phyloP scores from a whole-genome alignment of 2,329 filamentous ascomycete genomes.

The Xylaria sp. region DNA sequence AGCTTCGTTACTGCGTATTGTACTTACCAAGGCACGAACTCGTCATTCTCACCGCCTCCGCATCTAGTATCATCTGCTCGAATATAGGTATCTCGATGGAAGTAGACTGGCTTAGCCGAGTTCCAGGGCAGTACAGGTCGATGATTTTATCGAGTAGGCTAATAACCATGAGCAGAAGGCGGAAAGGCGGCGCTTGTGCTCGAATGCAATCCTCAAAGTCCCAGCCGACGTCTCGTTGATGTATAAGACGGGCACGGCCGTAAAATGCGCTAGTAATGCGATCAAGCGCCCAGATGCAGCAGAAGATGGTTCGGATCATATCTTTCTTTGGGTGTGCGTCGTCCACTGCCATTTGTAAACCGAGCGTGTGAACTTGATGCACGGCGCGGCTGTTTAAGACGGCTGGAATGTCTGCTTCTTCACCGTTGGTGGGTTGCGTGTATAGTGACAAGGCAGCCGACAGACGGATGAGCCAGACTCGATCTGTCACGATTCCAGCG shows the following conservation, averaged over 20 bases:
- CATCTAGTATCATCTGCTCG: slow-evolving; percentile 67
- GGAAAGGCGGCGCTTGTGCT: slow-evolving; percentile 65
- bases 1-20: background rate
- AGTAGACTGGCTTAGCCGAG: slow-evolving; percentile 59
- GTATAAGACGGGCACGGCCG: slow-evolving; percentile 68
- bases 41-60: slow-evolving; percentile 62
- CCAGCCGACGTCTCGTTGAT: slow-evolving; percentile 69
- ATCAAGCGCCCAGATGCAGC: slow-evolving; percentile 70
- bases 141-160: slow-evolving; percentile 69
- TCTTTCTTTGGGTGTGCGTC: slow-evolving; percentile 52
- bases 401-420: slow-evolving; percentile 66
- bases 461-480: slow-evolving; percentile 66
- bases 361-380: slow-evolving; percentile 67
- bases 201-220: slow-evolving; percentile 63
- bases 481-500: slow-evolving; percentile 64
- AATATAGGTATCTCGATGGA: slow-evolving; percentile 67
- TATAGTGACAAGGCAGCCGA: slow-evolving; percentile 68
- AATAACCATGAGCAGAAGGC: slow-evolving; percentile 65
- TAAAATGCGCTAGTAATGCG: slow-evolving; percentile 69
- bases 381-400: slow-evolving; percentile 65
- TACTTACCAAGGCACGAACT: slow-evolving; percentile 61
- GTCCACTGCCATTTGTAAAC: slow-evolving; percentile 61
- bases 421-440: slow-evolving; percentile 64
- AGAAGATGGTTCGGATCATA: slow-evolving; percentile 61
- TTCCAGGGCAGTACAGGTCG: slow-evolving; percentile 67